Conservation (phyloP, 2,329 filamentous ascomycete species). For the Fusarium domesticum region DNA sequence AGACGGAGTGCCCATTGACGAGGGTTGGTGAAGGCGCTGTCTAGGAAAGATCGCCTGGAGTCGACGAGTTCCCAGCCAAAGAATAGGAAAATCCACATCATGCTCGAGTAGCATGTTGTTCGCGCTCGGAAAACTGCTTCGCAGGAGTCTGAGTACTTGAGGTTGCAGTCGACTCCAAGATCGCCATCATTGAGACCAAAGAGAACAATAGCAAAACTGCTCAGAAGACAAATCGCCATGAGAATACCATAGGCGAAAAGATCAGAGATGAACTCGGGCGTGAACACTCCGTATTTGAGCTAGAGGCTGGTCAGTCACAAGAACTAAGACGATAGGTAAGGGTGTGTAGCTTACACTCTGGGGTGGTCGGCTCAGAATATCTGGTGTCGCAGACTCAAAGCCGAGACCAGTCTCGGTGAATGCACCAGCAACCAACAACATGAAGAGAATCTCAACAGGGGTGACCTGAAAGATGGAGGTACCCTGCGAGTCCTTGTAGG, state of each 20-base stretch:
- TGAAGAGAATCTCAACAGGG: constrained; percentile 71
- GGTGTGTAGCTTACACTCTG: constrained; percentile 22
- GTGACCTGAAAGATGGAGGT: constrained; percentile 68
- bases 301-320: not conserved
- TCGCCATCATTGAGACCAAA: constrained; percentile 54
- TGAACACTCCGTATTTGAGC: constrained; percentile 57
- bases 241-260: constrained; percentile 62
- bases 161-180: constrained; percentile 58
- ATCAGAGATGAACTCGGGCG: constrained; percentile 59
- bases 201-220: constrained; percentile 56
- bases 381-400: constrained; percentile 63
- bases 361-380: constrained; percentile 64
- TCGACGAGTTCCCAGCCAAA: constrained; percentile 69
- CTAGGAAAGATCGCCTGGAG: constrained; percentile 64
- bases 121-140: constrained; percentile 61
- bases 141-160: constrained; percentile 47
- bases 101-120: constrained; percentile 62
- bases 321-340: too few relatives aligned
- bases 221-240: constrained; percentile 58
- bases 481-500: constrained; percentile 61
- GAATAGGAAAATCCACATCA: constrained; percentile 67
- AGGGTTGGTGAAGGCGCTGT: constrained; percentile 47
- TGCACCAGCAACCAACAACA: constrained; percentile 69
- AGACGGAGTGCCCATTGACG: constrained; percentile 53
- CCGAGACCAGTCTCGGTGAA: constrained; percentile 71